Base-by-base conservation (phyloP, 208 protist genomes). In the Leptomonas seymouri region DNA sequence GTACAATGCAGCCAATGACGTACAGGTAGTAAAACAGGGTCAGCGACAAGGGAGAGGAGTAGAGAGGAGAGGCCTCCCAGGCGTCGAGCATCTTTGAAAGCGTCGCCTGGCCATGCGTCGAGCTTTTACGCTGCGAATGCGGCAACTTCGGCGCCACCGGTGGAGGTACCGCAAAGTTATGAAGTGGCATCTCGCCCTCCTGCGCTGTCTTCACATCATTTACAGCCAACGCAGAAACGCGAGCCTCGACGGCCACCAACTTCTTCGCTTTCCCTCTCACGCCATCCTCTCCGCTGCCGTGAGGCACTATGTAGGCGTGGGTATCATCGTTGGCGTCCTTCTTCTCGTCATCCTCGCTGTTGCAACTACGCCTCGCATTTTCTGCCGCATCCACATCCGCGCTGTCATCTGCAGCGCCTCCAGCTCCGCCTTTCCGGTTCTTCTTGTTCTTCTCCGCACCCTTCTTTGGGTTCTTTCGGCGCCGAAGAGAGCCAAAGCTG, bases 21-120 rank as follows among this genome's bases (percentile, higher is more conserved):
- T 85, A 87, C 50, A 89, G 55, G 53, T 81, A 82, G 65, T 88
- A 93, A 45, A 80, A 90, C 16, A 79, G 21, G n/a, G 74, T 59
- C 27, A 91, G 51, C 3, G 77, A 70, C 6, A 88, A 57, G 5
- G 86, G 80, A 9, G 77, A 85, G 42, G 64, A 74, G 61, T 84
- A 84, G 18, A 85, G 70, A 39, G 78, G 70, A 20, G 82, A 75
- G 11, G 74, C 66, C 74, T 69, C 67, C 67, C 74, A 74, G 6
- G 67, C 74, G 20, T 45, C 36, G 16, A 79, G 39, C 11, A 74
- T 72, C 60, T 74, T 74, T 11, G 44, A 49, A 30, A 79, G 74
- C 55, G 74, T 74, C 7, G 58, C 64, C 34, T 44, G 61, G n/a
- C 72, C 62, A 27, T 42, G 53, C 6, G 56, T 74, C 5, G 68